These are phyloP conservation scores for Chytridium lagenaria DNA, from an alignment of 371 early-diverging fungal species.

Conservation along the genomic window DNA sequence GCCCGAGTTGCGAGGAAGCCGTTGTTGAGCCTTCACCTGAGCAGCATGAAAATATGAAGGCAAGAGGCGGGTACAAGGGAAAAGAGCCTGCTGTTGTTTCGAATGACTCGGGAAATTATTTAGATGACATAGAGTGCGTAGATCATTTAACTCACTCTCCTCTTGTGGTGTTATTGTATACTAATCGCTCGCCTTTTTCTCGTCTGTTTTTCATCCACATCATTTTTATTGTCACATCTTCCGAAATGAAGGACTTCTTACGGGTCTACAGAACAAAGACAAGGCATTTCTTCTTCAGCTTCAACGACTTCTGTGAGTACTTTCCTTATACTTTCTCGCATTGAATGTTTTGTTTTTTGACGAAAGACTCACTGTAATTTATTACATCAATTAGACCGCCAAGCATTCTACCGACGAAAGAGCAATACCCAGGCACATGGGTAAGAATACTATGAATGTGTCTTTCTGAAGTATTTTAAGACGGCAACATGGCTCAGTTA, in stretches of 20 bases:
- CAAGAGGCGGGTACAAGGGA: not conserved
- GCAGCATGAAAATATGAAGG: not conserved
- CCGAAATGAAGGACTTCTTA: too few relatives aligned
- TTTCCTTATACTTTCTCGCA: not conserved
- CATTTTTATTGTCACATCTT: too few relatives aligned
- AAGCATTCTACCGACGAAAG: not conserved
- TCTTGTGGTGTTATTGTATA: too few relatives aligned
- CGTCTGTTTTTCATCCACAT: too few relatives aligned
- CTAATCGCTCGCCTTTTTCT: too few relatives aligned
- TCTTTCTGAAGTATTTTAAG: not conserved
- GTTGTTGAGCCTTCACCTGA: not conserved
- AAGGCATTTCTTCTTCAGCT: too few relatives aligned
- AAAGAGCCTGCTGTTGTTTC: not conserved
- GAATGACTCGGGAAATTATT: conserved; percentile 2
- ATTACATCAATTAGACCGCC: not conserved
- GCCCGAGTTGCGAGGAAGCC: not conserved
- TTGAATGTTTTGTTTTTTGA: not conserved
- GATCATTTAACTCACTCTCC: too few relatives aligned
- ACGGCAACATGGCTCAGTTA: not conserved
- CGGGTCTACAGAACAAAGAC: too few relatives aligned
- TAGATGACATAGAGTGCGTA: conserved; percentile 26
- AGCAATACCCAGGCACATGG: not conserved
- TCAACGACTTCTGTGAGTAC: not conserved
- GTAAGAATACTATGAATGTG: not conserved
- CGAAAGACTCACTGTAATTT: not conserved